A percentile compares a stretch with the other conserved stretches of the same genome.
Evolutionary conservation across 2,329 filamentous ascomycete species (phyloP).

Genomic region (Emergomyces pasteurianus): DNA sequence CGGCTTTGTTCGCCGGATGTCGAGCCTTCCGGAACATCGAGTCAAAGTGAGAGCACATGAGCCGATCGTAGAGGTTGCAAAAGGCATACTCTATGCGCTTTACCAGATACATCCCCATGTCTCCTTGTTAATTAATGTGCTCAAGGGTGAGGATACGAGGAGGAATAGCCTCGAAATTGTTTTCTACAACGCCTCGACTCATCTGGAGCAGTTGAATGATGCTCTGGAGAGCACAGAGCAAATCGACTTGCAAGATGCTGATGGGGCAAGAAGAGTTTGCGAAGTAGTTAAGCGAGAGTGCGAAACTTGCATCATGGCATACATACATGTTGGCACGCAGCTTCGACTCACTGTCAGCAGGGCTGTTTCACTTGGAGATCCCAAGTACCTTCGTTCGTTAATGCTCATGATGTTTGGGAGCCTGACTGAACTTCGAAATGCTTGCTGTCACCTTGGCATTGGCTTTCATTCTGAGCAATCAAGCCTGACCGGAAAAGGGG

Average conservation of each 20-base stretch:
- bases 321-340: conserved; percentile 38
- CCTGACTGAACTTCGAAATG: conserved; percentile 48
- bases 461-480: conserved; percentile 17
- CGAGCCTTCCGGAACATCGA: conserved; percentile 46
- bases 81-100: conserved; percentile 43
- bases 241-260: conserved; percentile 39
- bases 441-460: conserved; percentile 40
- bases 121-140: conserved; percentile 35
- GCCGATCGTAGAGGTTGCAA: conserved; percentile 44
- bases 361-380: conserved; percentile 44
- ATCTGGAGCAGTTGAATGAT: conserved; percentile 46
- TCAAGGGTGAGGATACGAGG: conserved; percentile 35
- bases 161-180: conserved; percentile 43
- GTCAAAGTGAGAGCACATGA: conserved; percentile 35
- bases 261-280: conserved; percentile 29
- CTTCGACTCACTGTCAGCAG: conserved; percentile 38
- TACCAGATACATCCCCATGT: conserved; percentile 40
- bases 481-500: conserved; percentile 10
- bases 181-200: conserved; percentile 44
- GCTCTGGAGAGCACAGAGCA: conserved; percentile 40
- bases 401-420: conserved; percentile 49
- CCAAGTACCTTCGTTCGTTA: conserved; percentile 46
- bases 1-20: conserved; percentile 40
- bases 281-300: conserved; percentile 36
- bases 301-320: conserved; percentile 38